phyloP scores from a whole-genome alignment of 2,329 filamentous ascomycete species.

The Beauveria medogensis region DNA sequence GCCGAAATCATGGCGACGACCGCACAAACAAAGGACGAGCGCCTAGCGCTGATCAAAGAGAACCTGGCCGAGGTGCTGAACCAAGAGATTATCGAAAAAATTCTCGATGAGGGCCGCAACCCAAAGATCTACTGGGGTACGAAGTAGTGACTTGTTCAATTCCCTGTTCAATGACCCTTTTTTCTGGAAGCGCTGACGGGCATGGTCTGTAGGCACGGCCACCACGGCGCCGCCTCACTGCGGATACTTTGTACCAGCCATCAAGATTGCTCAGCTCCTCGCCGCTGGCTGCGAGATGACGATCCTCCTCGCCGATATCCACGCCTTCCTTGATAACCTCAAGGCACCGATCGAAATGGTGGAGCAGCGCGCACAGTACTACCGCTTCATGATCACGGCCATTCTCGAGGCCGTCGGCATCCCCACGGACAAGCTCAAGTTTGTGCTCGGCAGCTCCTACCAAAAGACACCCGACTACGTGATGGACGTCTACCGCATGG shows the following conservation, averaged over 20 bases:
- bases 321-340: slow-evolving; percentile 73
- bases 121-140: slow-evolving; percentile 78
- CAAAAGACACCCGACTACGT: slow-evolving; percentile 66
- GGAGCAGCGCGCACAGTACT: slow-evolving; percentile 74
- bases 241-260: slow-evolving; percentile 80
- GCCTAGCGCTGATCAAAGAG: slow-evolving; percentile 66
- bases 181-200: not conserved
- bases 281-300: slow-evolving; percentile 76
- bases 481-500: slow-evolving; percentile 81
- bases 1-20: slow-evolving; percentile 8
- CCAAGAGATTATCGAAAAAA: slow-evolving; percentile 70
- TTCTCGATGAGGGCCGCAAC: slow-evolving; percentile 61
- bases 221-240: slow-evolving; percentile 83
- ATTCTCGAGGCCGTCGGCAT: slow-evolving; percentile 73
- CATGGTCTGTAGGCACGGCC: slow-evolving; percentile 50
- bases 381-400: slow-evolving; percentile 65
- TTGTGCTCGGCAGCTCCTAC: slow-evolving; percentile 79
- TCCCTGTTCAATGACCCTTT: not conserved
- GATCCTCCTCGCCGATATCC: slow-evolving; percentile 67
- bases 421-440: slow-evolving; percentile 67
- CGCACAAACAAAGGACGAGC: slow-evolving; percentile 44
- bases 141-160: slow-evolving; percentile 3
- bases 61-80: slow-evolving; percentile 80
- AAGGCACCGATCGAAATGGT: slow-evolving; percentile 88
- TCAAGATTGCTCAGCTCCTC: slow-evolving; percentile 86